Evolutionary conservation across 2,329 filamentous ascomycete species (phyloP), one percentile per base, ranked within the genome.

Genomic region (Exophiala spinifera): DNA sequence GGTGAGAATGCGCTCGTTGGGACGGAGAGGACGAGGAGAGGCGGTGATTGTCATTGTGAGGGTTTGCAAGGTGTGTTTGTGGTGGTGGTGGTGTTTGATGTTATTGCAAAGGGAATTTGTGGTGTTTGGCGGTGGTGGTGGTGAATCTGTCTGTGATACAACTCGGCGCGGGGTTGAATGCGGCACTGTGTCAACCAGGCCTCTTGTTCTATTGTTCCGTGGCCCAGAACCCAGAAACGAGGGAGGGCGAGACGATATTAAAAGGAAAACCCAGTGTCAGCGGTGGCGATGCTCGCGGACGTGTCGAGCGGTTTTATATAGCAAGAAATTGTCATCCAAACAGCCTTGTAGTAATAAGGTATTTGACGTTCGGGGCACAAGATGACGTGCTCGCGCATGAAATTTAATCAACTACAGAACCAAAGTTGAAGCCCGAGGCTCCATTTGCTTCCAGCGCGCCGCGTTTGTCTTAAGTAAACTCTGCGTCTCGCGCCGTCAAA

Each of bases 1-100:
- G 59, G 67, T 69, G 56, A 62, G 60, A 49, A 61, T 61, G 10
- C 61, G 59, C 37, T 64, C 59, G 36, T 60, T 20, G 10, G 60
- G 60, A n/a, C 55, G 53, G 6, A 62, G 60, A 47, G 60, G 60
- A 13, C 60, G 57, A 50, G 60, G 60, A 10, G 60, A 60, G 14
- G 55, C 36, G 23, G 56, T 51, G 45, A 49, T 49, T 15, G 57
- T 60, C 57, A 60, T 60, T 13, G 21, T 51, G 43, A 44, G 42
- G 19, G 10, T 8, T 13, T 21, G 3, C 23, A 25, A 25, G 28
- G 14, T n/a, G 5, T 25, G 10, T 14, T 15, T 14, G 42, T 19
- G 23, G 17, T 2, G 23, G 42, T 5, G 7, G 34, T n/a, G 14
- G 4, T 20, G 49, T n/a, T n/a, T n/a, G n/a, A n/a, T n/a, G n/a